Evolutionary conservation across 495 filamentous ascomycete species (phyloP), one percentile per base, ranked within the genome.

Genomic region (Neurospora intermedia): DNA sequence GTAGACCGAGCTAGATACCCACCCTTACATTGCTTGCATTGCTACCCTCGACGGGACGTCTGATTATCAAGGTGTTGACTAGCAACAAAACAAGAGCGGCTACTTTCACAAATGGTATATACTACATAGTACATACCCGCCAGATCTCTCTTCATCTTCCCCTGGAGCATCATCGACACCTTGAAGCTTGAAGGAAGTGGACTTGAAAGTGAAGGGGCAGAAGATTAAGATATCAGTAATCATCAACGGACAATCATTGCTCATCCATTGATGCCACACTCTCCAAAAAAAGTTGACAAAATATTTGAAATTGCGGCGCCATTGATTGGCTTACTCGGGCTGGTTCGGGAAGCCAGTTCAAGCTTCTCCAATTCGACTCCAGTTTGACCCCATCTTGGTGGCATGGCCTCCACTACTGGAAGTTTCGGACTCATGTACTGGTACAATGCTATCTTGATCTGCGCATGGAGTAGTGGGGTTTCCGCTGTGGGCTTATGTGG

Each of bases 391-490:
- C 54, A 62, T 16, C 54, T 62, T 62, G 23, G 23, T 59, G 27
- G 54, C 23, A 59, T 59, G 48, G 23, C 48, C 48, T 31, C 48
- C 23, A 31, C 23, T 15, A 15, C 23, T 66, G 27, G 27, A 66
- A 38, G 15, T 66, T 66, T 46, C 70, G 41, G 73, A 46, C 42
- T 59, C 9, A 75, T 43, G 77, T 78, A 78, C 71, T 42, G 71
- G 72, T 79, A 80, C 77, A n/a, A 59, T 73, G 42, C 70, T 70
- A 69, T 54, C 54, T 18, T 4, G 54, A 69, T 42, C 43, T 69
- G 70, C 31, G 70, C 54, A 70, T 78, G 74, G 73, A 73, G 27
- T 73, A 42, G 74, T 80, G 78, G 79, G 79, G 70, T 74, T 77
- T 70, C 74, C 74, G 74, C 72, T 74, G 75, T 80, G 78, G 75